A percentile compares a stretch with the other conserved stretches of the same genome.
phyloP scores from a whole-genome alignment of 164 flowering plant genomes.

The Magnolia sinica region DNA sequence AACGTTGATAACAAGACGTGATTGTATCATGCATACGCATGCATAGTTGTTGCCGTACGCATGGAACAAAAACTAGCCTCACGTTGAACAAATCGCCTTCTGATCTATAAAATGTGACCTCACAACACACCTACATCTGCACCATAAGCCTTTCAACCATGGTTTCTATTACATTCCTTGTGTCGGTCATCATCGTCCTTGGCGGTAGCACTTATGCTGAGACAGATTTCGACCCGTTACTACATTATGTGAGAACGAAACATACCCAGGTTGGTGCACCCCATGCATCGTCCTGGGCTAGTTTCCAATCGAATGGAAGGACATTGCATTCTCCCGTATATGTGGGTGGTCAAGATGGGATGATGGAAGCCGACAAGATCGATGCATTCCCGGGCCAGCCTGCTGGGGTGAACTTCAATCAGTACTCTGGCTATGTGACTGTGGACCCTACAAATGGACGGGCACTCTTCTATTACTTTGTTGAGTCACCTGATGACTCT shows the following conservation, averaged over 20 bases:
- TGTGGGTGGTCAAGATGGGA: slow-evolving; percentile 20
- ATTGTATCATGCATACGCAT: background rate
- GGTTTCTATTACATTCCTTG: background rate
- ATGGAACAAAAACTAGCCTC: background rate
- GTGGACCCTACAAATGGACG: slow-evolving; percentile 22
- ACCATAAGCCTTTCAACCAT: background rate
- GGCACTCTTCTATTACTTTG: slow-evolving; percentile 36
- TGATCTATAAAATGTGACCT: background rate
- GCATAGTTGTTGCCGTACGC: background rate
- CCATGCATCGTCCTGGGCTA: background rate
- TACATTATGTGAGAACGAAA: background rate
- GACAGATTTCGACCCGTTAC: background rate
- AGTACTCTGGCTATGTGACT: slow-evolving; percentile 37
- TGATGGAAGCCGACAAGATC: slow-evolving; percentile 31
- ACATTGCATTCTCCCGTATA: slow-evolving; percentile 25
- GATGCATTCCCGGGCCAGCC: slow-evolving; percentile 29
- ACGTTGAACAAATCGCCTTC: background rate
- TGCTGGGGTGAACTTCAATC: slow-evolving; percentile 21
- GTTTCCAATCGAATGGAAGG: background rate
- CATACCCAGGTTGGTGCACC: background rate
- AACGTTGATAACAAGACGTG: background rate
- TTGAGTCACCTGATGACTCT: slow-evolving; percentile 22
- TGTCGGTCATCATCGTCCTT: background rate
- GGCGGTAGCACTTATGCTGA: background rate
- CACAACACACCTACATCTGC: background rate